Evolutionary conservation across 208 protist genomes (phyloP).

Genomic region (Crithidia thermophila): DNA sequence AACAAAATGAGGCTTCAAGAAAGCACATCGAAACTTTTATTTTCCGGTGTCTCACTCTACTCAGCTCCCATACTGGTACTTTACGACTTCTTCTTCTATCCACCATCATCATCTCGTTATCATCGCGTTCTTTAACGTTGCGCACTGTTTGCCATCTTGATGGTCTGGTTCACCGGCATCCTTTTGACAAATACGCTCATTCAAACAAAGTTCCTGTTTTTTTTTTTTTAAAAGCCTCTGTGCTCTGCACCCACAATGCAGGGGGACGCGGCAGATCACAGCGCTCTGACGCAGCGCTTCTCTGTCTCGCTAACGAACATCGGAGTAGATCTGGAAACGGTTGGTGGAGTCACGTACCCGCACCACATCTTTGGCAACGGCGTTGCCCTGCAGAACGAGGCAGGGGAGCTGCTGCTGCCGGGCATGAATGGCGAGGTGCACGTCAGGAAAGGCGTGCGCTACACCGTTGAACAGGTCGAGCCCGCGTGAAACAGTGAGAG

Average conservation of each 20-base stretch:
- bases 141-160: too few relatives aligned
- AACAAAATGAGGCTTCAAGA: too few relatives aligned
- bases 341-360: slow-evolving; percentile 59
- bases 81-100: too few relatives aligned
- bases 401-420: slow-evolving; percentile 44
- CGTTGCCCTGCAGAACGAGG: slow-evolving; percentile 37
- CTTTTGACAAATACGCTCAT: too few relatives aligned
- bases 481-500: neutral
- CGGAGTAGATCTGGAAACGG: slow-evolving; percentile 43
- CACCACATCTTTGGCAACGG: slow-evolving; percentile 66
- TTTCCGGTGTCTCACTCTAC: too few relatives aligned
- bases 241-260: neutral
- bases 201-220: too few relatives aligned
- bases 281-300: slow-evolving; percentile 1
- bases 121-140: too few relatives aligned
- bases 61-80: too few relatives aligned
- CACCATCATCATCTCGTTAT: too few relatives aligned
- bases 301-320: slow-evolving; percentile 33
- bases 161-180: neutral
- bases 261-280: neutral
- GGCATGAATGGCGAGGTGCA: slow-evolving; percentile 58
- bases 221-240: neutral
- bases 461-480: slow-evolving; percentile 37
- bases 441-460: slow-evolving; percentile 23
- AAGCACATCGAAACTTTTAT: too few relatives aligned